These are phyloP conservation scores for Tulasnella sp. DNA, from an alignment of 768 basidiomycete genomes.

Conservation along the genomic window DNA sequence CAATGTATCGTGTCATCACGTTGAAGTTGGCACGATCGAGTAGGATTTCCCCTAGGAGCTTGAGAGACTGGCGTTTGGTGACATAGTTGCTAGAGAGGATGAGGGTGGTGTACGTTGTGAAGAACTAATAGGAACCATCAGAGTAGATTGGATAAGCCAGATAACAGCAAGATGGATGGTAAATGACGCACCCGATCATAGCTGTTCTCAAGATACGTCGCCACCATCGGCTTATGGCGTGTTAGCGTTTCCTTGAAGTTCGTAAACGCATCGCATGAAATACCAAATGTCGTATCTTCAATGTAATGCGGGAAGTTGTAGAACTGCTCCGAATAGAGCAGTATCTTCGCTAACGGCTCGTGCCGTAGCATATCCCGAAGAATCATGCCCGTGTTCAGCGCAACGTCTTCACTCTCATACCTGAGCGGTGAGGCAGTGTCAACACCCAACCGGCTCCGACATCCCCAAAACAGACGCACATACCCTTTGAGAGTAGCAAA, in stretches of 20 bases:
- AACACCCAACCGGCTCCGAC: background rate
- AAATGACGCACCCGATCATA: constrained; percentile 69
- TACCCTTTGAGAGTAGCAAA: constrained; percentile 71
- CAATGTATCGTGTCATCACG: constrained; percentile 97
- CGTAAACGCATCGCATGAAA: constrained; percentile 94
- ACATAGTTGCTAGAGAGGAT: constrained; percentile 94
- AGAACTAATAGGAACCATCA: constrained; percentile 50
- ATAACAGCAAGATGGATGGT: background rate
- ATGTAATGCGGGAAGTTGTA: constrained; percentile 95
- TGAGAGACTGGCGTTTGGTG: constrained; percentile 98
- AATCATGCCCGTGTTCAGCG: constrained; percentile 96
- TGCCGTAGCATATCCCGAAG: constrained; percentile 93
- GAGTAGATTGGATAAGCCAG: background rate
- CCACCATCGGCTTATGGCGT: constrained; percentile 95
- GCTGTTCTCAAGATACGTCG: constrained; percentile 90
- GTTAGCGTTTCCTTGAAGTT: constrained; percentile 96
- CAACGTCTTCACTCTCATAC: constrained; percentile 91
- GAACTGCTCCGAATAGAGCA: constrained; percentile 90
- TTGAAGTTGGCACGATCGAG: constrained; percentile 96
- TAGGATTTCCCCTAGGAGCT: constrained; percentile 93
- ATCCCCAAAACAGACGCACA: constrained; percentile 11
- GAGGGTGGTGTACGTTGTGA: constrained; percentile 84
- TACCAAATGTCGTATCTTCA: constrained; percentile 94
- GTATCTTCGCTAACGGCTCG: constrained; percentile 77
- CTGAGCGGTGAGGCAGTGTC: constrained; percentile 26